Evolutionary conservation across 352 stramenopile species (phyloP).

Genomic region (Globisporangium radiosum): DNA sequence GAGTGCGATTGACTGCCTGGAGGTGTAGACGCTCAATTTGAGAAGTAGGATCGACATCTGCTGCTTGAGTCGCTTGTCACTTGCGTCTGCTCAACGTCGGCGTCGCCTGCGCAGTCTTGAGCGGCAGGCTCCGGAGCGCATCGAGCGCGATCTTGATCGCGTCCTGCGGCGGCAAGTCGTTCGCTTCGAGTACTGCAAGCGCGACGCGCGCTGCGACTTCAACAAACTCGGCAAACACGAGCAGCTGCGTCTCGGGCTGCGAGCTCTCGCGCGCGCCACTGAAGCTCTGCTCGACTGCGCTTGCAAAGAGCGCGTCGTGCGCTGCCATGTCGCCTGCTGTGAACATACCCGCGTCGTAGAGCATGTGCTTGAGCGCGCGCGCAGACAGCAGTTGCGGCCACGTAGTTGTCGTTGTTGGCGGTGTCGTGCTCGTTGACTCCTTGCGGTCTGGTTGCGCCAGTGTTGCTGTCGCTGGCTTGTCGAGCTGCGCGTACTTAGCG

Average conservation of each 20-base stretch:
- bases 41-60: not conserved
- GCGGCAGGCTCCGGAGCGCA: slow-evolving; percentile 50
- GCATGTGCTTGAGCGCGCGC: slow-evolving; percentile 43
- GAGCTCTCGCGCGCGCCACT: slow-evolving; percentile 29
- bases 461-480: slow-evolving; percentile 1
- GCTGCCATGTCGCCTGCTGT: slow-evolving; percentile 45
- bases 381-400: slow-evolving; percentile 48
- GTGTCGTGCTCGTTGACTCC: not conserved
- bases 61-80: slow-evolving; percentile 5
- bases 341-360: slow-evolving; percentile 78
- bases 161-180: slow-evolving; percentile 49
- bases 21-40: too few species aligned
- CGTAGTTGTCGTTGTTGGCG: slow-evolving; percentile 11
- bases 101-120: slow-evolving; percentile 9
- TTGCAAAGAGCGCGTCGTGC: slow-evolving; percentile 52
- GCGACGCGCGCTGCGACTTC: slow-evolving; percentile 64
- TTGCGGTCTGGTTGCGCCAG: not conserved
- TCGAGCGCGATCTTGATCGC: slow-evolving; percentile 75
- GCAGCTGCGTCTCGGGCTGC: slow-evolving; percentile 23
- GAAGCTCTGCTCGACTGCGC: slow-evolving; percentile 61
- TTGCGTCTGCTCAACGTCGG: slow-evolving; percentile 19
- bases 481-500: slow-evolving; percentile 37
- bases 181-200: slow-evolving; percentile 49
- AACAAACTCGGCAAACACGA: slow-evolving; percentile 75
- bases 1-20: too few species aligned